Evolutionary conservation across 257 asterid genomes (phyloP), one percentile per base, ranked within the genome.

Genomic region (Voacanga thouarsii): DNA sequence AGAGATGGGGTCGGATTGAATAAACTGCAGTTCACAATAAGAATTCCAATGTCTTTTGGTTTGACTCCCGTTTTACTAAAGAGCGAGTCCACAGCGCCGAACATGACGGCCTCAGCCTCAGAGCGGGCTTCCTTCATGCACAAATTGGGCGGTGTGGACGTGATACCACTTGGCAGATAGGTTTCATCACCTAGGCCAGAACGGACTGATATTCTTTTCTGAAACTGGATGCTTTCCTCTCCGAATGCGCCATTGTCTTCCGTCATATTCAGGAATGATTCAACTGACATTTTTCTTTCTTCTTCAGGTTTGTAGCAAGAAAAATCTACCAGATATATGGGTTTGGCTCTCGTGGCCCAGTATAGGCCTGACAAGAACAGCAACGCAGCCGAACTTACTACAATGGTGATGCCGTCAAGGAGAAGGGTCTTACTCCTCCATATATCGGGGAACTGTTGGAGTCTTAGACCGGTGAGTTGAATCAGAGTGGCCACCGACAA

Each of bases 281-380:
- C 85, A 0, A 78, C 74, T 1, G 89, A 81, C 76, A 87, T 80
- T 82, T 89, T 81, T 3, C 87, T 78, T 44, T 82, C 79, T 12
- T 86, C 90, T 49, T 85, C 86, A 0, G 92, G 89, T 66, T 85
- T 90, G 86, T 83, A 82, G 74, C 93, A 90, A 47, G 92, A 80
- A 19, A 89, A 90, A 44, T 87, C 96, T 0, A 90, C 85, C 72
- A 90, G 53, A 75, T 79, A 90, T 1, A 89, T 77, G 57, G 80
- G 83, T 0, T 80, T 76, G 28, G 84, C 78, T 7, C 82, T 79
- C 44, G 81, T 89, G 33, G 92, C 88, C 90, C 88, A 88, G 79
- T 92, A 88, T 6, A 92, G 19, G 76, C 83, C 92, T 12, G 89
- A 26, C 68, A 89, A 16, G 74, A 90, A 74, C 33, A 86, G 61